These are phyloP conservation scores for Chloranthus sessilifolius DNA, from an alignment of 164 flowering plant genomes.

Conservation along the genomic window DNA sequence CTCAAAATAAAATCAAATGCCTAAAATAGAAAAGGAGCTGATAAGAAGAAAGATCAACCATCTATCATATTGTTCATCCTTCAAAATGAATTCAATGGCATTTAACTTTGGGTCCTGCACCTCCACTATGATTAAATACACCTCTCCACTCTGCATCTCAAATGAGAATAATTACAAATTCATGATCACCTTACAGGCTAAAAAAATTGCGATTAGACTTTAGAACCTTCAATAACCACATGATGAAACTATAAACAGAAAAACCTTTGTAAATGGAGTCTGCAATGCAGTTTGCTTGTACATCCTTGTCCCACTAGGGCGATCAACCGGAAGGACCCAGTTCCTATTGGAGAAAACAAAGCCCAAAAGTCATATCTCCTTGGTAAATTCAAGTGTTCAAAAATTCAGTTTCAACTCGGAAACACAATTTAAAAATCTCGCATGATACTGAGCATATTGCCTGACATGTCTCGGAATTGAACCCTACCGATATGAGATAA, in stretches of 20 bases:
- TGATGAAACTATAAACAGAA: background rate
- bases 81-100: slow-evolving; percentile 40
- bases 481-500: too few species aligned
- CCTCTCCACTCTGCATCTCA: slow-evolving; percentile 28
- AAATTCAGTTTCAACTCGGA: background rate
- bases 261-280: slow-evolving; percentile 37
- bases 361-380: slow-evolving; percentile 1
- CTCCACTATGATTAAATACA: slow-evolving; percentile 22
- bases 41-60: slow-evolving; percentile 24
- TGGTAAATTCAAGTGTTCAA: background rate
- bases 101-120: slow-evolving; percentile 30
- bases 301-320: slow-evolving; percentile 21
- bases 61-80: slow-evolving; percentile 31
- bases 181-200: background rate
- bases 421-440: too few species aligned
- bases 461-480: too few species aligned
- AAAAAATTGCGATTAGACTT: background rate
- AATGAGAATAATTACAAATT: background rate
- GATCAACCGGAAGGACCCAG: slow-evolving; percentile 31
- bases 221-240: background rate
- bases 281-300: slow-evolving; percentile 34
- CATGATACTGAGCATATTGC: too few species aligned
- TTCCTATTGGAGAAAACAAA: slow-evolving; percentile 20
- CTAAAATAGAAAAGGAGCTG: background rate
- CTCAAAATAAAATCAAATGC: background rate